A percentile compares a stretch with the other conserved stretches of the same genome.
Conservation (phyloP, 1,284 basidiomycete species). For the Sporisorium graminicola region DNA sequence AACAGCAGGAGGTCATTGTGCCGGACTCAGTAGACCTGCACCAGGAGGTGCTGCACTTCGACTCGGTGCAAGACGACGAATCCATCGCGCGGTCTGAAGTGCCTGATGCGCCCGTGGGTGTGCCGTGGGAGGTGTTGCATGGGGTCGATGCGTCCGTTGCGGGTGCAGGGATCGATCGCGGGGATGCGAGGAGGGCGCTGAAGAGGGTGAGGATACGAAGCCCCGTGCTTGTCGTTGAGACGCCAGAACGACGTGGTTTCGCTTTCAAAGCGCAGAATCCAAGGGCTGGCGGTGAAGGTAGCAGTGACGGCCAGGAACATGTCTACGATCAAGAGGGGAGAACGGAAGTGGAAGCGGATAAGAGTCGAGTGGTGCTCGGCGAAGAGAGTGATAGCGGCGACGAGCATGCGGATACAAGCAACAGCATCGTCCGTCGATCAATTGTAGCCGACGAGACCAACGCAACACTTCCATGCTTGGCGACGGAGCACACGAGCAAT, state of each 20-base stretch:
- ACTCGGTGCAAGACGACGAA: conserved; percentile 1
- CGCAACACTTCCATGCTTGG: neutral
- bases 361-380: conserved; percentile 16
- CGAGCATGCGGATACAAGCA: neutral
- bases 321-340: neutral
- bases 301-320: neutral
- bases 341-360: conserved; percentile 5
- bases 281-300: neutral
- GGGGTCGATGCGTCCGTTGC: neutral
- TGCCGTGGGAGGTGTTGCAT: conserved; percentile 22
- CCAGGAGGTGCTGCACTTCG: neutral
- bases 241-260: conserved; percentile 11
- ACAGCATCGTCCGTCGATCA: neutral
- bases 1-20: neutral
- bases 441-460: neutral
- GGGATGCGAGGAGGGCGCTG: neutral
- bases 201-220: conserved; percentile 31
- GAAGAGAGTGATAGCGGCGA: neutral
- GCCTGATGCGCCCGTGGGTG: neutral
- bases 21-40: conserved; percentile 27
- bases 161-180: neutral
- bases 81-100: conserved; percentile 12
- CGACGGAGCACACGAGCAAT: neutral
- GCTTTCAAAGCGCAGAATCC: neutral
- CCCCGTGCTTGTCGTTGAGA: conserved; percentile 32